Evolutionary conservation across 2,329 filamentous ascomycete genomes (phyloP), one percentile per base, ranked within the genome.

Genomic region (Calonectria naviculata): DNA sequence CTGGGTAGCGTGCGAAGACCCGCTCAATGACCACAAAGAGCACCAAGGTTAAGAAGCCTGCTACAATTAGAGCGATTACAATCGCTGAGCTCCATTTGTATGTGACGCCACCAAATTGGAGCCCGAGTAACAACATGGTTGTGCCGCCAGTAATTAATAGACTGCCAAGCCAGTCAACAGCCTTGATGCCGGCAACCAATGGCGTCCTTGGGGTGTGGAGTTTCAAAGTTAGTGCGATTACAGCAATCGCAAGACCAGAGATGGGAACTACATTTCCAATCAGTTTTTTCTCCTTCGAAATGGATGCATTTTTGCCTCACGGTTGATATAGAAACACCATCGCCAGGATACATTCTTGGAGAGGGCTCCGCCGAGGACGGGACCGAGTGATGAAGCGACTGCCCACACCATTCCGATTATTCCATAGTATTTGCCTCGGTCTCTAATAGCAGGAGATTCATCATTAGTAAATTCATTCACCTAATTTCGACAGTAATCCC

Each of bases 301-400:
- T 7, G 8, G 9, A 38, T 36, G 34, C 34, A 36, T 36, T 29
- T 36, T 29, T 26, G 29, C 9, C 19, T 12, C 36, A 66, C 63
- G 52, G 36, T 66, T 66, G 36, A 66, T 46, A 29, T 66, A 66
- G 26, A 66, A 66, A 38, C 64, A 66, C 64, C 64, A 66, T 46
- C 64, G 36, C 64, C 49, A 66, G 1, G 64, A 46, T 15, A 34
- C 36, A 31, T 58, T 47, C 29, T 58, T 61, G 10, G 65, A 58
- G 29, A 69, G 44, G 5, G 44, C 46, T 10, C 61, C 46, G 17
- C 61, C 46, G 21, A 65, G 19, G 24, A 64, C 44, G 8, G 61
- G 44, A 8, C 61, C 61, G 8, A 64, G 61, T 21, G 61, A 65
- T 17, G 44, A 65, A 19, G 61, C 44, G 15, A 26, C 46, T 28